These are phyloP conservation scores for Uromyces viciae-fabae DNA, from an alignment of 1,284 basidiomycete species.

Conservation along the genomic window DNA sequence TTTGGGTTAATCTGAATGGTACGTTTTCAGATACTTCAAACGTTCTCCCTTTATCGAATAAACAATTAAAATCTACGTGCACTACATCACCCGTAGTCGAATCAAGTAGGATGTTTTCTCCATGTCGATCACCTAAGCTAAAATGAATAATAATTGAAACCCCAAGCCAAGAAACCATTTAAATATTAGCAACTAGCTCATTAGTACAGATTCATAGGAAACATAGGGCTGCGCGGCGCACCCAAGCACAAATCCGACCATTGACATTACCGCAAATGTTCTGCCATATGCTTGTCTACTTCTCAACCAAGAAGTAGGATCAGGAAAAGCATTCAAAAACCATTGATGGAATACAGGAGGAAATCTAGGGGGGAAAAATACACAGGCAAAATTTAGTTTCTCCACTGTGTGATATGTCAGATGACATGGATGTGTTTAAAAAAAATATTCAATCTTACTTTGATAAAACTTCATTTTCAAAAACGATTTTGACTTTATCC, in stretches of 20 bases:
- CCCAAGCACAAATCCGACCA: conserved; percentile 97
- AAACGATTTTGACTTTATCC: conserved; percentile 63
- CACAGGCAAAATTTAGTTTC: not conserved
- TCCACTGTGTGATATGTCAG: not conserved
- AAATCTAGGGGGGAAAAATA: conserved; percentile 59
- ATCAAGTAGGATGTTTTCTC: conserved; percentile 95
- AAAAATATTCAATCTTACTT: conserved; percentile 58
- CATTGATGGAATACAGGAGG: conserved; percentile 92
- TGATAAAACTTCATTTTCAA: conserved; percentile 64
- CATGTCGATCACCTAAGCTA: conserved; percentile 93
- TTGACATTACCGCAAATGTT: conserved; percentile 95
- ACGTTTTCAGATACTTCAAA: conserved; percentile 89
- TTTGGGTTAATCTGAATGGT: conserved; percentile 92
- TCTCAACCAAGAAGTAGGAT: conserved; percentile 89
- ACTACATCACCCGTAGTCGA: conserved; percentile 82
- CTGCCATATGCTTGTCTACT: conserved; percentile 80
- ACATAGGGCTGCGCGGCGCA: too few species aligned
- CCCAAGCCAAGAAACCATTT: too few species aligned
- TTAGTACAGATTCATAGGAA: too few species aligned
- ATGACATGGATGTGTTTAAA: not conserved
- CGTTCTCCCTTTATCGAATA: conserved; percentile 91
- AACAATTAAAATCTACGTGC: conserved; percentile 96
- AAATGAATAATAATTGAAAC: too few species aligned
- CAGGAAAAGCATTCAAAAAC: conserved; percentile 95
- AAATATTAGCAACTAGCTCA: too few species aligned